These are phyloP conservation scores for Ascochyta rabiei DNA, from an alignment of 2,329 filamentous ascomycete genomes.

Conservation along the genomic window DNA sequence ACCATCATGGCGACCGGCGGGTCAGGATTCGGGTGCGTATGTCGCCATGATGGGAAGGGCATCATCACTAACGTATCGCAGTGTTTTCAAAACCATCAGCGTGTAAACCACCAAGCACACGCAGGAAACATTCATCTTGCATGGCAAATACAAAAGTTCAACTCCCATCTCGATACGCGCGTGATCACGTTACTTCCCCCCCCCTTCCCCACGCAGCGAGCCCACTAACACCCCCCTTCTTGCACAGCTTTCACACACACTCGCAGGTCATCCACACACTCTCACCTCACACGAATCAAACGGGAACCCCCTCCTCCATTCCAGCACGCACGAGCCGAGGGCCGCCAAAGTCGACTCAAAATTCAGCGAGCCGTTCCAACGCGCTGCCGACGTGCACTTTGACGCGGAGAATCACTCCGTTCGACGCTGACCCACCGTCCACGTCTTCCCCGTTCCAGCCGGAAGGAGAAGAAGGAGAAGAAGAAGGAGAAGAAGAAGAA, in stretches of 20 bases:
- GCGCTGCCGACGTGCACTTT: too few species aligned
- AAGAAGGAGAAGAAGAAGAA: too few species aligned
- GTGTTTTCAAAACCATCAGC: slow-evolving; percentile 51
- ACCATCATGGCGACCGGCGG: slow-evolving; percentile 88
- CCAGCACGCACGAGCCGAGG: too few species aligned
- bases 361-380: too few species aligned
- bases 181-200: slow-evolving; percentile 27
- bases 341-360: too few species aligned
- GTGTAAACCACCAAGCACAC: slow-evolving; percentile 32
- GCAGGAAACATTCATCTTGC: neutral
- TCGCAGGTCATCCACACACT: neutral
- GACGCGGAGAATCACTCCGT: too few species aligned
- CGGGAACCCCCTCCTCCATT: too few species aligned
- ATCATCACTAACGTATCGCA: slow-evolving; percentile 18
- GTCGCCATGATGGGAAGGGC: neutral
- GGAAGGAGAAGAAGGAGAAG: too few species aligned
- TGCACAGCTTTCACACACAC: neutral
- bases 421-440: too few species aligned
- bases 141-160: slow-evolving; percentile 2
- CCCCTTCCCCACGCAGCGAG: slow-evolving; percentile 6
- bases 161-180: slow-evolving; percentile 5
- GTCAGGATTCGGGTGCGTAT: slow-evolving; percentile 72
- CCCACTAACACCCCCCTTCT: slow-evolving; percentile 1
- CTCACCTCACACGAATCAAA: too few species aligned
- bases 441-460: too few species aligned